Percentiles rank a stretch among this genome's conserved stretches.
phyloP scores from a whole-genome alignment of 352 stramenopile species.

The Phytophthora europaea region DNA sequence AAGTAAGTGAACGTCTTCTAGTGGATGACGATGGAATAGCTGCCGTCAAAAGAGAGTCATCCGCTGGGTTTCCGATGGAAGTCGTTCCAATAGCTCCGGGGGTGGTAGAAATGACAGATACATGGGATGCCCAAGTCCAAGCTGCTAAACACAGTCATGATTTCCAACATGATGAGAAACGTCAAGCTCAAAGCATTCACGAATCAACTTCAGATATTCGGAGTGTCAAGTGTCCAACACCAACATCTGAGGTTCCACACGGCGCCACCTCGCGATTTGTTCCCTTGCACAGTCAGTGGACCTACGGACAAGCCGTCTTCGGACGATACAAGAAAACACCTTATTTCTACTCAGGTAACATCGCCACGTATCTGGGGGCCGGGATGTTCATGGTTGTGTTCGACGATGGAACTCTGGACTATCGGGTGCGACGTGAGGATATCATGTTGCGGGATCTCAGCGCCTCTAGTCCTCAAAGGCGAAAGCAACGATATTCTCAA shows the following conservation, averaged over 20 bases:
- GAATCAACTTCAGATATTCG: conserved; percentile 5
- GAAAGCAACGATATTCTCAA: conserved; percentile 11
- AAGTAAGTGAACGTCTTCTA: conserved; percentile 20
- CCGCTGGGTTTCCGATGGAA: conserved; percentile 3
- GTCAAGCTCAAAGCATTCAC: conserved; percentile 5
- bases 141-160: conserved; percentile 1
- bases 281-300: conserved; percentile 65
- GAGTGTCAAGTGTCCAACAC: not conserved
- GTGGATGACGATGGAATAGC: conserved; percentile 17
- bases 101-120: conserved; percentile 2
- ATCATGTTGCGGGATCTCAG: conserved; percentile 55
- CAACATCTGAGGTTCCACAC: not conserved
- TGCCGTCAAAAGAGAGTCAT: conserved; percentile 6
- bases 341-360: conserved; percentile 85
- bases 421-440: conserved; percentile 73
- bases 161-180: conserved; percentile 3
- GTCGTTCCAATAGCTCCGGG: not conserved
- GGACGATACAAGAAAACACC: conserved; percentile 76
- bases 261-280: conserved; percentile 48
- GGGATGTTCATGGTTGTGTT: conserved; percentile 86
- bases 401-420: conserved; percentile 79
- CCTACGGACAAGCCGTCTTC: conserved; percentile 71
- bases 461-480: conserved; percentile 5
- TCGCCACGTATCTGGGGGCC: conserved; percentile 74
- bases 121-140: conserved; percentile 1